A percentile compares a stretch with the other conserved stretches of the same genome.
phyloP scores from a whole-genome alignment of 257 asterid genomes.

The Solanum chiquidenum region DNA sequence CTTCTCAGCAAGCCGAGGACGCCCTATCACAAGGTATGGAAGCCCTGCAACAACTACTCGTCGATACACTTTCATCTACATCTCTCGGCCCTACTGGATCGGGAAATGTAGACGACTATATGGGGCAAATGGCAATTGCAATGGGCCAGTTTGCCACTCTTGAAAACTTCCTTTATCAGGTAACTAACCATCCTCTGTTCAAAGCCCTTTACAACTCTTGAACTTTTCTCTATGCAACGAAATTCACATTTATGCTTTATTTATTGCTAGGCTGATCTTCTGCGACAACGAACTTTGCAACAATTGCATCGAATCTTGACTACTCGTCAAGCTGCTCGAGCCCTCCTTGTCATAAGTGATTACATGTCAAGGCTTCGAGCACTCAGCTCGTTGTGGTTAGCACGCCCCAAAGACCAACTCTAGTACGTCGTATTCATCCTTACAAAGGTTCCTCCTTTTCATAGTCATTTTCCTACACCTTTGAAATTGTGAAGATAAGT shows the following conservation, averaged over 20 bases:
- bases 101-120: slow-evolving; percentile 57
- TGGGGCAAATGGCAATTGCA: slow-evolving; percentile 86
- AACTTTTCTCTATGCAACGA: too few relatives aligned
- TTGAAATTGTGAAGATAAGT: background rate
- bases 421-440: background rate
- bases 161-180: slow-evolving; percentile 77
- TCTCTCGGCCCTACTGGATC: slow-evolving; percentile 34
- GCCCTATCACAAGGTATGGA: slow-evolving; percentile 98
- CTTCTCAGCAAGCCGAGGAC: slow-evolving; percentile 90
- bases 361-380: slow-evolving; percentile 79
- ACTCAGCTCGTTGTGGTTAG: slow-evolving; percentile 72
- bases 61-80: slow-evolving; percentile 64
- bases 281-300: slow-evolving; percentile 78
- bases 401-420: slow-evolving; percentile 52
- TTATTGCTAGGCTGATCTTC: slow-evolving; percentile 60
- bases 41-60: slow-evolving; percentile 70
- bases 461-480: background rate
- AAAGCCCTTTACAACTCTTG: background rate
- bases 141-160: slow-evolving; percentile 66
- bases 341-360: slow-evolving; percentile 74
- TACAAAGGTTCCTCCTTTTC: background rate
- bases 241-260: background rate
- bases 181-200: background rate
- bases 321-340: slow-evolving; percentile 90
- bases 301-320: slow-evolving; percentile 81